Evolutionary conservation across 805 yeast genomes (phyloP), one percentile per base, ranked within the genome.

Genomic region (Zygotorulaspora florentina): DNA sequence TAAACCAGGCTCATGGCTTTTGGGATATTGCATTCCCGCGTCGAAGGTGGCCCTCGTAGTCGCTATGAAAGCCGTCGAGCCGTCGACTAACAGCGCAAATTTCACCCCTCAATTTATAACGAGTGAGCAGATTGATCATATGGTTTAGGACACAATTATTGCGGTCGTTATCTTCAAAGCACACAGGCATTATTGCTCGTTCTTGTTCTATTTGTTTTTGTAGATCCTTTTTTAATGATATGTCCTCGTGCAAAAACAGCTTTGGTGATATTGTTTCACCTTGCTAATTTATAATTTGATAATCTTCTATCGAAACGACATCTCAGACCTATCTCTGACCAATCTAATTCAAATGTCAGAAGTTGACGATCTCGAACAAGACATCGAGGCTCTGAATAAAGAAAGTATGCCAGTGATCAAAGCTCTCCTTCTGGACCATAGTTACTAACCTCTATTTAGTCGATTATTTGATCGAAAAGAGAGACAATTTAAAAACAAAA

Each of bases 321-420:
- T 9, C 6, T 29, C 9, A 12, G 15, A 8, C 33, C 33, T 8
- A 29, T 8, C 8, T 29, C 33, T 5, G 3, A 5, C 4, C 33
- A 5, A 5, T 12, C 33, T 12, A 9, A 4, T 13, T 12, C 33
- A 29, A 12, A 67, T 67, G 71, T 45, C 64, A 7, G 50, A 53
- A 1, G 16, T 64, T 3, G 61, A 54, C 5, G 70, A 65, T 10
- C 46, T 66, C 6, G 59, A 62, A 43, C 69, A 67, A 37, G 74
- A 70, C 50, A 65, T 65, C 15, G 60, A 58, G 1, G 64, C 74
- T 2, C 44, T 70, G 15, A 59, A 55, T 42, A 58, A 52, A 35
- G 74, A 70, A 45, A 63, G 47, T 56, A 65, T 26, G 62, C 54
- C 17, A 38, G 30, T 39, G 56, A 54, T 38, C 13, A 2, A n/a